Evolutionary conservation across 352 stramenopile genomes (phyloP), one percentile per base, ranked within the genome.

Genomic region (Globisporangium takayamanum): DNA sequence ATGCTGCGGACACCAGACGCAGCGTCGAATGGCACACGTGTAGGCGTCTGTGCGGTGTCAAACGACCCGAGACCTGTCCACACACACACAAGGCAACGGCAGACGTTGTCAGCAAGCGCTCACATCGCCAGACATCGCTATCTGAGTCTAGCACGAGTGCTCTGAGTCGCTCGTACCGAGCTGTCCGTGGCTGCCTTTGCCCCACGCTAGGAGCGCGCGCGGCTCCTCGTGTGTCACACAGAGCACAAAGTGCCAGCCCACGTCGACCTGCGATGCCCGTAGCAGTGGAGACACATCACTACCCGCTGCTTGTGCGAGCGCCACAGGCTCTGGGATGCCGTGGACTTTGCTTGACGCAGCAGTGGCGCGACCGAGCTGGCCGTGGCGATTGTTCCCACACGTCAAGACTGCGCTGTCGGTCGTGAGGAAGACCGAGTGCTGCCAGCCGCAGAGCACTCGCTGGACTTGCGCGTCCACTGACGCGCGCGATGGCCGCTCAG

Each of bases 171-270:
- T 18, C 14, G 55, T n/a, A 66, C 60, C 82, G 36, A 94, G 67
- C 12, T 94, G 84, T 8, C 84, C 84, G 46, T 92, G 80, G 30
- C 76, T 77, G 5, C 79, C 77, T 78, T 91, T 92, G 8, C 84
- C 84, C 84, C 84, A 94, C 28, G 78, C 59, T 30, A 83, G 59
- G 4, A 92, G 62, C 25, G 59, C 20, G 41, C 16, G 8, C 55
- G 67, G 22, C 50, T 28, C 18, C 14, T 6, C 16, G 5, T 15
- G 7, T 58, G n/a, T 54, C 15, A 90, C 28, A 48, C 80, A 91
- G 30, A 91, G n/a, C 15, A 73, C 74, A 56, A 84, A 90, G 45
- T 94, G 82, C 84, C 82, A 94, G 0, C 84, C 84, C n/a, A 83
- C 83, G 16, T 67, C 63, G 28, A 90, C 56, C 50, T 88, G 68